phyloP scores from a whole-genome alignment of 208 protist species.

The Wallacemonas sp. region DNA sequence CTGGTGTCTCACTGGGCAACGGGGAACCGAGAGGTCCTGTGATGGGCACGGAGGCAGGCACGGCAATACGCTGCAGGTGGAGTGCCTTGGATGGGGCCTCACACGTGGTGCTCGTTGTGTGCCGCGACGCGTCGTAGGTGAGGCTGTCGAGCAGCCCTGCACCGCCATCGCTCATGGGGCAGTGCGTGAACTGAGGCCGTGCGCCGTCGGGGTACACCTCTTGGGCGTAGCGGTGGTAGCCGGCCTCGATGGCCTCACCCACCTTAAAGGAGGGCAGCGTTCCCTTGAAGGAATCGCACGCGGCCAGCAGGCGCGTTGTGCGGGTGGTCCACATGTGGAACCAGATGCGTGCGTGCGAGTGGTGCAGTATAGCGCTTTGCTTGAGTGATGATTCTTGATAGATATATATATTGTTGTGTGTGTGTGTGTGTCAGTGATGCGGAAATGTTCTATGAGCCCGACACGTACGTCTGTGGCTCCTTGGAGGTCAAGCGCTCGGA shows the following conservation, averaged over 20 bases:
- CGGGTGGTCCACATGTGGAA: conserved; percentile 3
- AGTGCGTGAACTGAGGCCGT: conserved; percentile 34
- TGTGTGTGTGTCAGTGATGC: no score
- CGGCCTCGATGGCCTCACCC: conserved; percentile 53
- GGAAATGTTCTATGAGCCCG: no score
- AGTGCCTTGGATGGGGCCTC: not conserved
- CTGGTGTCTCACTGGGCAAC: conserved; percentile 10
- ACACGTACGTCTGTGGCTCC: no score
- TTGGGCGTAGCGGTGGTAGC: conserved; percentile 21
- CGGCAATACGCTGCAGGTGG: conserved; percentile 18
- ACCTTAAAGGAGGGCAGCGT: conserved; percentile 59
- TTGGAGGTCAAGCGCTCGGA: no score
- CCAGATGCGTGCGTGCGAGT: no score
- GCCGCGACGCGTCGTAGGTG: conserved; percentile 21
- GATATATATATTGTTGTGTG: no score
- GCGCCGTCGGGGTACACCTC: not conserved
- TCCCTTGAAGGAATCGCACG: conserved; percentile 83
- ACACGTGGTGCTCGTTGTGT: not conserved
- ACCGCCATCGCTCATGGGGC: conserved; percentile 82
- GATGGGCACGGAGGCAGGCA: conserved; percentile 27
- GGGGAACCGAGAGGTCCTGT: conserved; percentile 53
- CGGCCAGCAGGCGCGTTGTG: conserved; percentile 33
- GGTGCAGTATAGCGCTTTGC: no score
- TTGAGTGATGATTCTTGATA: no score
- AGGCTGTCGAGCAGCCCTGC: conserved; percentile 73